Conservation (phyloP, 352 stramenopile species). For the Phytophthora europaea region DNA sequence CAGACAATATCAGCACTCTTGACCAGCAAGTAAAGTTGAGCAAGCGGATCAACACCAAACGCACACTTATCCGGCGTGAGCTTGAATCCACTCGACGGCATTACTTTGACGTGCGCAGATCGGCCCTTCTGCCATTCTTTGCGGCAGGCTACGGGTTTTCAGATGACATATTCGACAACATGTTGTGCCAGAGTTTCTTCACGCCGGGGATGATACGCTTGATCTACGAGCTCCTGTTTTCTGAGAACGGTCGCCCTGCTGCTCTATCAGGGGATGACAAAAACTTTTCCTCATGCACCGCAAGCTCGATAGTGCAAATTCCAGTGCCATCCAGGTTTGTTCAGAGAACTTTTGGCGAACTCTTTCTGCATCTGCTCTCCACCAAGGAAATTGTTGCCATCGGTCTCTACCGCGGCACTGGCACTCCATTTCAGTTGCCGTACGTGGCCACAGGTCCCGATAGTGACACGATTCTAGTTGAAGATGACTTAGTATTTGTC, state of each 20-base stretch:
- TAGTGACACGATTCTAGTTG: constrained; percentile 49
- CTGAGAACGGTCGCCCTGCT: constrained; percentile 53
- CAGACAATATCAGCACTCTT: constrained; percentile 46
- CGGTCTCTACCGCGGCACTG: constrained; percentile 58
- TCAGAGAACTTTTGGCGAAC: constrained; percentile 55
- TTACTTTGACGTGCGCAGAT: constrained; percentile 56
- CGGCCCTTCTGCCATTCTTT: constrained; percentile 68
- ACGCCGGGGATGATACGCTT: constrained; percentile 70
- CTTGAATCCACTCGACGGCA: constrained; percentile 50
- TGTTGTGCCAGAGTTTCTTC: constrained; percentile 80
- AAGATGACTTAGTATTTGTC: constrained; percentile 70
- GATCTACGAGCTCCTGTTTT: constrained; percentile 74
- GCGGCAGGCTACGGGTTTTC: constrained; percentile 70
- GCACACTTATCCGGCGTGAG: constrained; percentile 50
- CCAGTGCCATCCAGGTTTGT: constrained; percentile 55
- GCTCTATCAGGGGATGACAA: constrained; percentile 17
- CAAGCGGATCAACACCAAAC: constrained; percentile 51
- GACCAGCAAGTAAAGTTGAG: constrained; percentile 51
- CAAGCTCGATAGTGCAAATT: constrained; percentile 69
- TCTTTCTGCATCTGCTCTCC: constrained; percentile 60
- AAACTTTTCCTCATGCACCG: constrained; percentile 16
- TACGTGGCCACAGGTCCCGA: constrained; percentile 67
- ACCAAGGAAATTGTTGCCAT: constrained; percentile 62
- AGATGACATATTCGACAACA: constrained; percentile 79
- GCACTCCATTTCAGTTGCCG: constrained; percentile 48